Percentiles rank a stretch among this genome's conserved stretches.
phyloP scores from a whole-genome alignment of 345 rosid genomes.

The Murraya koenigii region DNA sequence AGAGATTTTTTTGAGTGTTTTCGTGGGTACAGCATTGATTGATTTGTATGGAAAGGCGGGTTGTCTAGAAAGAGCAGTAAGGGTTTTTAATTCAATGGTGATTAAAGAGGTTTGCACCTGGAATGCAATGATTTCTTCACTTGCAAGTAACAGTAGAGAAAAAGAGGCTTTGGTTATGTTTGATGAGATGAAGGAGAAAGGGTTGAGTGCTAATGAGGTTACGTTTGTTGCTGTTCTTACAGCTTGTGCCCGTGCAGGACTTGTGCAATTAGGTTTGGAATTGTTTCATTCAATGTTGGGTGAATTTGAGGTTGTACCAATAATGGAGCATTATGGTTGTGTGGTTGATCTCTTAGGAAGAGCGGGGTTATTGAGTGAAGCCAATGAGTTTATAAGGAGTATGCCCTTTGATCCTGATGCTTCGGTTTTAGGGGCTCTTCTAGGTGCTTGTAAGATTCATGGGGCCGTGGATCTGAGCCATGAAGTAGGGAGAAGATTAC shows the following conservation, averaged over 20 bases:
- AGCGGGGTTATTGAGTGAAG: conserved; percentile 62
- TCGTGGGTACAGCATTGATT: conserved; percentile 53
- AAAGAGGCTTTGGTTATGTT: conserved; percentile 52
- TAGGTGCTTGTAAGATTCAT: conserved; percentile 72
- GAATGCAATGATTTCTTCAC: conserved; percentile 68
- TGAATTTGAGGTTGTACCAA: conserved; percentile 44
- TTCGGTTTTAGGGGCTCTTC: conserved; percentile 62
- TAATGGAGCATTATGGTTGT: conserved; percentile 74
- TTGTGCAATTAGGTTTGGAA: conserved; percentile 44
- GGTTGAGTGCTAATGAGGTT: conserved; percentile 47
- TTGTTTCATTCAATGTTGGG: conserved; percentile 38
- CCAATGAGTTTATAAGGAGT: conserved; percentile 39
- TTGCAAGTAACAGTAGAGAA: conserved; percentile 55
- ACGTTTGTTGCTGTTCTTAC: conserved; percentile 61
- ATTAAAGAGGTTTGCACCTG: conserved; percentile 46
- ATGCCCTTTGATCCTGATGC: conserved; percentile 69
- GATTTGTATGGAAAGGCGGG: conserved; percentile 71
- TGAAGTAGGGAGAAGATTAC: conserved; percentile 45
- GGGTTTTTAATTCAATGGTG: conserved; percentile 34
- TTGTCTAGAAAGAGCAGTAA: conserved; percentile 29
- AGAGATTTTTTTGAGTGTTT: conserved; percentile 32
- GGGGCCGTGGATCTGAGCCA: conserved; percentile 48
- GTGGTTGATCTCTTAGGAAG: conserved; percentile 76
- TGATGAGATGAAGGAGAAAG: conserved; percentile 41
- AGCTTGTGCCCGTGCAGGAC: conserved; percentile 61